Base-by-base conservation (phyloP, 2,329 filamentous ascomycete species). In the Leptographium galeiforme region DNA sequence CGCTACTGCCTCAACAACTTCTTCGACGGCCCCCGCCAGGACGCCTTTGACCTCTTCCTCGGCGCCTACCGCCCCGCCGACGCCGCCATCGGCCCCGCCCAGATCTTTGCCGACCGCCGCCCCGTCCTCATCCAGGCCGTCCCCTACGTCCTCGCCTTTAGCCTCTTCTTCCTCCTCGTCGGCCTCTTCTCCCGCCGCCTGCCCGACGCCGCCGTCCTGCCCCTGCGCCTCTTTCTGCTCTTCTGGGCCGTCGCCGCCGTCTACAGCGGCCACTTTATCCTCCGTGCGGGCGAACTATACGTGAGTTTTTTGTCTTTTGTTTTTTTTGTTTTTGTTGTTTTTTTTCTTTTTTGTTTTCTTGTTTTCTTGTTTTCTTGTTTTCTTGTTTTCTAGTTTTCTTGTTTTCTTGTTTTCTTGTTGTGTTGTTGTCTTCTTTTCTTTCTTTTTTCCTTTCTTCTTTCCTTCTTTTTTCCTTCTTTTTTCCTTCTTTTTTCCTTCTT, bases 1-100 rank as follows among this genome's bases (percentile, higher is more conserved):
- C 81, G 93, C 57, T 98, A 96, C 68, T 81, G 89, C 59, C 79
- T 82, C 55, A 98, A 98, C 73, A 98, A 98, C 70, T 97, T 97
- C 69, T 69, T 83, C 55, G 93, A 98, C 63, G 94, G 94, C 0
- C 91, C 91, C 11, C 78, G 90, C 57, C 93, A 98, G 69, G 94
- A 98, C 71, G 87, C 87, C 4, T 98, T 94, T 62, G 93, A 98
- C 66, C 74, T 98, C 12, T 97, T 98, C 72, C 74, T 96, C 32
- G 93, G 93, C 43, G 78, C 80, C 8, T 95, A 96, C 69, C 78
- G 87, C 33, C 89, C 90, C 4, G 81, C 82, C 30, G 77, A 81
- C 39, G 81, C 82, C 33, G 81, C 81, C 53, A 81, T 88, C 52
- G 86, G 87, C 36, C n/a, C 55, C 8, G 81, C 79, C 45, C 75